These are phyloP conservation scores for Miamiensis avidus DNA, from an alignment of 169 alveolate genomes.

Conservation along the genomic window DNA sequence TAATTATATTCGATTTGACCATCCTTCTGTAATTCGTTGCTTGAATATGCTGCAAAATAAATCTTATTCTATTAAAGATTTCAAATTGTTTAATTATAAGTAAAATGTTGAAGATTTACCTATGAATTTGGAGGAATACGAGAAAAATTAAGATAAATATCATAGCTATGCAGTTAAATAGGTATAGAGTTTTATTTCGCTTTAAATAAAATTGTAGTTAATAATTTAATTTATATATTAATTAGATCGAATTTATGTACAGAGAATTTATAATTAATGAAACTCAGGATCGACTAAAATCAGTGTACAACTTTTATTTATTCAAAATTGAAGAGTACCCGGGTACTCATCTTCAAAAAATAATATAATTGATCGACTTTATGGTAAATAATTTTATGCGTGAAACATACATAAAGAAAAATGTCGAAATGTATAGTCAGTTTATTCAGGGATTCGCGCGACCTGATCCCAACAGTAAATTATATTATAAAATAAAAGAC, in stretches of 20 bases:
- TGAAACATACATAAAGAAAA: conserved; percentile 19
- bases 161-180: conserved; percentile 9
- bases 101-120: conserved; percentile 25
- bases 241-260: too few species aligned
- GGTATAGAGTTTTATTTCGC: conserved; percentile 26
- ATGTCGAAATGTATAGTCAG: conserved; percentile 22
- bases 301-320: conserved; percentile 29
- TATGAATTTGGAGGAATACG: conserved; percentile 25
- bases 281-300: conserved; percentile 27
- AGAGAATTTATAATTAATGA: conserved; percentile 41
- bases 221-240: too few species aligned
- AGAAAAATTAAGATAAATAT: conserved; percentile 9
- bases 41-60: neutral
- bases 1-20: neutral
- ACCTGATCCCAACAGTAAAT: neutral
- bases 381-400: conserved; percentile 7
- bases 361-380: conserved; percentile 22
- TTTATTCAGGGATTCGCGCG: conserved; percentile 10
- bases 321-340: conserved; percentile 13
- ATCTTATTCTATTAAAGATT: neutral
- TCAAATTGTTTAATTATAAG: conserved; percentile 6
- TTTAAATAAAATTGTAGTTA: too few species aligned
- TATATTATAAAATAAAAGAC: neutral
- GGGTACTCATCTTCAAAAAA: conserved; percentile 1
- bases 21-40: neutral